Conservation (phyloP, 257 asterid species). For the Osmanthus fragrans region DNA sequence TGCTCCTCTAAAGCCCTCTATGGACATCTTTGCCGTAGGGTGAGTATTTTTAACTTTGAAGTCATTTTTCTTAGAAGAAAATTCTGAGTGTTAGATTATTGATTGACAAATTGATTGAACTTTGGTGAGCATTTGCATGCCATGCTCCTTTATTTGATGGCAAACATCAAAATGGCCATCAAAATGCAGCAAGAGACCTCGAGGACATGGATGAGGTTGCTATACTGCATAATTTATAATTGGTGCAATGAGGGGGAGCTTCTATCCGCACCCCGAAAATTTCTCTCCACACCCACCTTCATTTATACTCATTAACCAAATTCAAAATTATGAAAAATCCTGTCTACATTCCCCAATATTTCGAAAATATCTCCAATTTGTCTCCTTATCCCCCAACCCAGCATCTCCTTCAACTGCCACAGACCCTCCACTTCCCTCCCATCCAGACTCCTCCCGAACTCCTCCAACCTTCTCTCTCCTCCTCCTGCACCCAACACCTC, state of each 20-base stretch:
- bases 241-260: not conserved
- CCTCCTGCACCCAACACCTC: not conserved
- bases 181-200: conserved; percentile 10
- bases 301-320: not conserved
- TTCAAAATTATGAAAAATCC: not conserved
- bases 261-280: not conserved
- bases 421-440: not conserved
- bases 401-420: not conserved
- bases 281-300: not conserved
- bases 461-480: not conserved
- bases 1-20: conserved; percentile 81
- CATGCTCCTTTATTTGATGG: not conserved
- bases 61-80: conserved; percentile 13
- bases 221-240: not conserved
- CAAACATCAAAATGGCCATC: conserved; percentile 10
- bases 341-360: not conserved
- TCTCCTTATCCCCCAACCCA: not conserved
- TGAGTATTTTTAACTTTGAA: conserved; percentile 42
- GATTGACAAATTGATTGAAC: conserved; percentile 18
- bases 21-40: conserved; percentile 98
- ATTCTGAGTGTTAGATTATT: conserved; percentile 12
- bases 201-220: conserved; percentile 8
- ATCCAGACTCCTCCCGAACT: not conserved
- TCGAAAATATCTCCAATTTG: not conserved
- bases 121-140: conserved; percentile 16